Base-by-base conservation (phyloP, 2,329 filamentous ascomycete species). In the Cucurbitaria berberidis region DNA sequence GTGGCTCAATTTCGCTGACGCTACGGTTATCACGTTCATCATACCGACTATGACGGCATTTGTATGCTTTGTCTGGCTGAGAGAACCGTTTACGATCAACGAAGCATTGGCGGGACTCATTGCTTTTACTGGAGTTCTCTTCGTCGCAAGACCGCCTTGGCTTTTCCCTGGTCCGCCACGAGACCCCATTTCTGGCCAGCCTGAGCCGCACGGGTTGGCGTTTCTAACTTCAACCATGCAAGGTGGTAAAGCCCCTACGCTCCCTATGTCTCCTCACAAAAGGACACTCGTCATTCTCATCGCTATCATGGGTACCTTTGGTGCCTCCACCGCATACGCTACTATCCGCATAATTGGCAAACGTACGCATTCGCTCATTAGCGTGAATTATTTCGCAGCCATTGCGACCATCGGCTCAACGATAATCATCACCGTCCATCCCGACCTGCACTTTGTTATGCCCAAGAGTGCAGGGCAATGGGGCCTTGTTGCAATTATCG, bases 11-110 rank as follows among this genome's bases (percentile, higher is more conserved):
- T 81, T 96, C 2, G 89, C 90, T 11, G 91, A 96, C 69, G 90
- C 91, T 1, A 93, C 90, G 0, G 91, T 96, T 26, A 87, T 96
- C 43, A 93, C 90, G 8, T 96, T 96, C 69, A 80, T 96, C 6
- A 84, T 88, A 0, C 92, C 91, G 0, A 88, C 88, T 7, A 80
- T 95, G 15, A 85, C 89, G 8, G 90, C 89, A 43, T 89, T 91
- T 72, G 82, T 88, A n/a, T 95, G 90, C 70, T 91, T 89, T 36
- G 75, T 92, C 34, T 77, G 91, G 44, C 80, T 87, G 26, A 84
- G 85, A 42, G 90, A 96, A 63, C 88, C 88, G 0, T 96, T 92
- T 67, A 90, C 89, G 2, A 80, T 84, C 22, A 82, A 83, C n/a
- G 90, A 96, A 72, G 88, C 90, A 67, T 77, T 92, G 3, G 91